These are phyloP conservation scores for Trichosporon asahii DNA, from an alignment of 1,284 basidiomycete genomes.

Conservation along the genomic window DNA sequence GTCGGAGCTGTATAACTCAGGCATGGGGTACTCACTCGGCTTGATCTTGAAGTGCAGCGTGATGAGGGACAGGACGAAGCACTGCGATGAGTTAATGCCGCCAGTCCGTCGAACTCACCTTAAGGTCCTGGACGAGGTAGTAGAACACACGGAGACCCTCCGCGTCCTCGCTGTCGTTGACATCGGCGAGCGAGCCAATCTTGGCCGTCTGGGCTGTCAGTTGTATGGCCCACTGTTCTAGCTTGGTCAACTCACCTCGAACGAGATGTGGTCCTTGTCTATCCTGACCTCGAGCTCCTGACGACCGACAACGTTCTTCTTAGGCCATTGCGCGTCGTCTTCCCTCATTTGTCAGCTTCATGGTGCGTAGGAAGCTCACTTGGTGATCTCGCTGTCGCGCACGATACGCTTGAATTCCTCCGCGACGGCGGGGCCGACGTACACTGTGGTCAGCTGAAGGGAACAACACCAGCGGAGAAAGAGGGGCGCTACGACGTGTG, in stretches of 20 bases:
- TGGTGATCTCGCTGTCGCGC: constrained; percentile 90
- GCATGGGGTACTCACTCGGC: constrained; percentile 66
- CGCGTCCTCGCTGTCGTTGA: constrained; percentile 94
- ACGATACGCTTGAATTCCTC: constrained; percentile 93
- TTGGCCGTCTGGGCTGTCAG: constrained; percentile 84
- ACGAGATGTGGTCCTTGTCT: constrained; percentile 93
- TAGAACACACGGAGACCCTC: constrained; percentile 98
- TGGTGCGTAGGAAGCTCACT: constrained; percentile 58
- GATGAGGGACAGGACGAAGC: constrained; percentile 95
- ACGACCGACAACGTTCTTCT: constrained; percentile 96
- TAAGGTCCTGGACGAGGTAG: constrained; percentile 95
- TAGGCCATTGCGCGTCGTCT: constrained; percentile 96
- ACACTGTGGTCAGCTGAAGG: constrained; percentile 62
- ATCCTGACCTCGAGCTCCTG: constrained; percentile 94
- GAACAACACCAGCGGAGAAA: too few species aligned
- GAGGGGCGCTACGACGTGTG: too few species aligned
- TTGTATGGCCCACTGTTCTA: too few species aligned
- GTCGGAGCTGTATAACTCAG: too few species aligned
- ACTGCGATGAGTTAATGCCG: constrained; percentile 55
- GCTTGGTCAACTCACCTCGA: constrained; percentile 80
- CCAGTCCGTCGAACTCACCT: constrained; percentile 42
- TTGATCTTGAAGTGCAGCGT: constrained; percentile 99
- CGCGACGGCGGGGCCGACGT: constrained; percentile 83
- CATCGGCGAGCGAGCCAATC: constrained; percentile 93
- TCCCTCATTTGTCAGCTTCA: constrained; percentile 61